Evolutionary conservation across 768 basidiomycete species (phyloP), one percentile per base, ranked within the genome.

Genomic region (Pleurotus platypus): DNA sequence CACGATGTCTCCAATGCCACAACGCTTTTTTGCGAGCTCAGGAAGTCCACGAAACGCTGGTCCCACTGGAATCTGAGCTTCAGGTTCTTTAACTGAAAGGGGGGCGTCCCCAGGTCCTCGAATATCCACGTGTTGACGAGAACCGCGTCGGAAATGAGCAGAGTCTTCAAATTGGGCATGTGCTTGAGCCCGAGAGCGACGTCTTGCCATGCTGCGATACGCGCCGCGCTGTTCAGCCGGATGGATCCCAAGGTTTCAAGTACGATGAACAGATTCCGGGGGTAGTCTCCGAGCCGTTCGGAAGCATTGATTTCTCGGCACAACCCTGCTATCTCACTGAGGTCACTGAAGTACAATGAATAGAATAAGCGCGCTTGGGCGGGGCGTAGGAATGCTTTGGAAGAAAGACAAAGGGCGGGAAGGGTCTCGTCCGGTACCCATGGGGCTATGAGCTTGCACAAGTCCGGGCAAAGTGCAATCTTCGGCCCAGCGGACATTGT

Each of bases 91-190:
- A 39, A 16, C n/a, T 54, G 51, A 24, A 54, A 54, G 13, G 51
- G 51, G 3, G 51, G 18, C 8, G 20, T 12, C 8, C 37, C 35
- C 2, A 54, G 51, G 18, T 39, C 38, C 1, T 39, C 18, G 15
- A 54, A 54, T 5, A 54, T 22, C 51, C 51, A 54, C 9, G 51
- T 54, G 18, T 54, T 54, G 18, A 9, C 35, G 18, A 39, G 24
- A 5, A 37, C 42, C n/a, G 16, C 22, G 37, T 54, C 51, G 9
- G n/a, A 15, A 2, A 54, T 11, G 22, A 54, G 51, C 9, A 54
- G n/a, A 8, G 37, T 22, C 16, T 20, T n/a, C 18, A 54, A 38
- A n/a, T 54, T 54, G 8, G 35, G 24, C 20, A 37, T 26, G 18
- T 18, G 51, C 38, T 54, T 39, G 37, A 54, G 18, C 13, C n/a